Evolutionary conservation across 2,329 filamentous ascomycete genomes (phyloP).

Genomic region (Nothophaeocryptopus gaeumannii): DNA sequence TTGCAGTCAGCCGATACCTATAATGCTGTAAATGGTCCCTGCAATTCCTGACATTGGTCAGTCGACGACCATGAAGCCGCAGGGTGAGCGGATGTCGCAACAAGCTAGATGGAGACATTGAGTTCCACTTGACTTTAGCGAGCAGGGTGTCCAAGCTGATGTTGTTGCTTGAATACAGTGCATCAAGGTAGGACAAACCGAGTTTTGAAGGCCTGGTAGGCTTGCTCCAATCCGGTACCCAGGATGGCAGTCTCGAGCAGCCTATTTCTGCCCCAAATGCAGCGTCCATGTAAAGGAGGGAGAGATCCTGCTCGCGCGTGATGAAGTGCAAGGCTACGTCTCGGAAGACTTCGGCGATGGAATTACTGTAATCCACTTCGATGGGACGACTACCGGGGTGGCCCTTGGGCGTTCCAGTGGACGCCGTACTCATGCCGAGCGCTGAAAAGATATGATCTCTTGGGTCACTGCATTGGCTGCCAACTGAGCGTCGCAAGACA

Average conservation of each 20-base stretch:
- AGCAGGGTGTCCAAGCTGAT: background rate
- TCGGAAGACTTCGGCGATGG: background rate
- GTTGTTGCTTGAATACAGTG: background rate
- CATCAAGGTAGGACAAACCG: background rate
- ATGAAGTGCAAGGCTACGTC: background rate
- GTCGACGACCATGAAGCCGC: background rate
- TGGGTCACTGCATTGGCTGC: background rate
- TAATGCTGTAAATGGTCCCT: background rate
- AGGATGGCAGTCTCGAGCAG: background rate
- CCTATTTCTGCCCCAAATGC: background rate
- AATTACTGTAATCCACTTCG: background rate
- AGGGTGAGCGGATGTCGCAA: background rate
- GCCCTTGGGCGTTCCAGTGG: background rate
- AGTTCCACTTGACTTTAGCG: background rate
- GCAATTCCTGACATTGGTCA: background rate
- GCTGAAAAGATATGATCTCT: background rate
- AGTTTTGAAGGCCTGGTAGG: background rate
- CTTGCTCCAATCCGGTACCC: constrained; percentile 1
- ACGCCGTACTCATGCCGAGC: constrained; percentile 2
- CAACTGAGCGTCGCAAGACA: background rate
- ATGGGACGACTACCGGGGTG: background rate
- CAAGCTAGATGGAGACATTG: too few relatives aligned
- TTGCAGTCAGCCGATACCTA: background rate
- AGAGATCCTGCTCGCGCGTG: background rate
- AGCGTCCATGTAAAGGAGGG: background rate